Base-by-base conservation (phyloP, 1,284 basidiomycete genomes). In the Tremellales sp. region DNA sequence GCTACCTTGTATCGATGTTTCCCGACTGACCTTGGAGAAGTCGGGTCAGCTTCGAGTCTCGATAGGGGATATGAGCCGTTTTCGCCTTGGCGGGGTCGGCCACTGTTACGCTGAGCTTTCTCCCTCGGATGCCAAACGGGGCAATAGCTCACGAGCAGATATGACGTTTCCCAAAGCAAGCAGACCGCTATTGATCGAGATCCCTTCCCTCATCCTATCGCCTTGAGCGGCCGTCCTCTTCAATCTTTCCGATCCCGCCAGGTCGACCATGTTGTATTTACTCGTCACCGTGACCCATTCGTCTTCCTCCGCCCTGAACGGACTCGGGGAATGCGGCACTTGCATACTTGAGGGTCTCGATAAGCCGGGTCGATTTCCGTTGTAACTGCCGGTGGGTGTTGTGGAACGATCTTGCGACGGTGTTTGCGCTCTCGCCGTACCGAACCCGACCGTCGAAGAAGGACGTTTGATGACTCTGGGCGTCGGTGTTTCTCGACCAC, bases 251-350 rank as follows among this genome's bases (percentile, higher is more conserved):
- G 90, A 94, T 42, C 94, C 94, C 22, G 94, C 94, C 56, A 99
- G 74, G 75, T 98, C 94, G 40, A 98, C 95, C 66, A 97, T 97
- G 74, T 98, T 94, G 74, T 97, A 97, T 69, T 98, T 98, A 56
- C 90, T 94, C 34, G 86, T 84, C 42, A 94, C 81, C 0, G 90
- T 90, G 10, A 86, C 78, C 87, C 88, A 92, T 56, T 91, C 86
- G 8, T 74, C 61, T 14, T 85, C 84, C 83, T 81, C 49, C 14
- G 3, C 56, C 44, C 26, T 58, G 50, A 47, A 70, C 55, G 62
- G 87, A 90, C 13, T 81, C n/a, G n/a, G n/a, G n/a, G n/a, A n/a
- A n/a, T n/a, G n/a, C n/a, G 9, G 9, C 18, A 39, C 24, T 16
- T 39, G 37, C 37, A 39, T 39, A 39, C 37, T 39, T 6, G 37